Conservation (phyloP, 2,329 filamentous ascomycete genomes). For the Clonostachys sp. region DNA sequence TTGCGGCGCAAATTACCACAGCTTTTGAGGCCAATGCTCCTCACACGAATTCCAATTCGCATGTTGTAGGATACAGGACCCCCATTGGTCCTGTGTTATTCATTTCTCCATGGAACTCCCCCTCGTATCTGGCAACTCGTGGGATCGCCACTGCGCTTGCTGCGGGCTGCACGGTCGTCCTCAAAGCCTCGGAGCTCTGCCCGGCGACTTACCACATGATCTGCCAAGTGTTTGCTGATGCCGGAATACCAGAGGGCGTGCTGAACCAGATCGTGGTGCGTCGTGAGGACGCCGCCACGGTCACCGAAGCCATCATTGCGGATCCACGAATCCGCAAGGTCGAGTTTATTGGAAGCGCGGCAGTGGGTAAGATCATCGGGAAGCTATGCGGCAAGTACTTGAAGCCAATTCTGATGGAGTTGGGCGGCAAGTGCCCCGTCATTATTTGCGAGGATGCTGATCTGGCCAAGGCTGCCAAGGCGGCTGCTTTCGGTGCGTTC, state of each 20-base stretch:
- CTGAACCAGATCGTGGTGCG: slow-evolving; percentile 64
- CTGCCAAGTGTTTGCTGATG: slow-evolving; percentile 57
- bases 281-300: slow-evolving; percentile 56
- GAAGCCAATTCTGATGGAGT: slow-evolving; percentile 40
- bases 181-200: slow-evolving; percentile 64
- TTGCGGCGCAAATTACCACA: no score
- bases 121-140: slow-evolving; percentile 16
- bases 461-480: slow-evolving; percentile 28
- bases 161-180: slow-evolving; percentile 63
- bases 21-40: background rate
- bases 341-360: slow-evolving; percentile 36
- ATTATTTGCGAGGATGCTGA: slow-evolving; percentile 39
- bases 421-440: slow-evolving; percentile 39
- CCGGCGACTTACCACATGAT: slow-evolving; percentile 58
- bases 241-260: slow-evolving; percentile 66
- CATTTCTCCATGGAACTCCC: no score
- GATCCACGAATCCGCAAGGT: slow-evolving; percentile 20
- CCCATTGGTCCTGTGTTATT: no score
- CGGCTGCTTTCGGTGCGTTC: slow-evolving; percentile 13
- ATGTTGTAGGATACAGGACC: no score
- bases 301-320: slow-evolving; percentile 62
- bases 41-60: no score
- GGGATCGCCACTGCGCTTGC: slow-evolving; percentile 59
- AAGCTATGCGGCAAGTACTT: slow-evolving; percentile 25
- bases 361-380: slow-evolving; percentile 33